A percentile compares a stretch with the other conserved stretches of the same genome.
Conservation (phyloP, 2,329 filamentous ascomycete genomes). For the Alternaria sp. region DNA sequence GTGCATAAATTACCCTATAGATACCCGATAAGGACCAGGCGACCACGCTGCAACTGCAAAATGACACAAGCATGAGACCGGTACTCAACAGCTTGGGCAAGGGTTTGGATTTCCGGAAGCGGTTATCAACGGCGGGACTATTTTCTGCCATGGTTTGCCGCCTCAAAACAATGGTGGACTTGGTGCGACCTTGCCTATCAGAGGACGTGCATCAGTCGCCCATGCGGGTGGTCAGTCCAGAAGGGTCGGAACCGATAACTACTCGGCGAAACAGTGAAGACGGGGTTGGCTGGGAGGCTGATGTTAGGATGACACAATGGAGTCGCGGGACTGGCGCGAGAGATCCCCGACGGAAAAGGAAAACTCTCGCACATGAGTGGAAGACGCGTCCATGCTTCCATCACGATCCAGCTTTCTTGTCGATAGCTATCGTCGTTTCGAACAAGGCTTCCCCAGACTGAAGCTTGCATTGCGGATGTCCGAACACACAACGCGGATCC, state of each 20-base stretch:
- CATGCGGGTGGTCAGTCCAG: conserved; percentile 33
- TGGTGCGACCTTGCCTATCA: conserved; percentile 31
- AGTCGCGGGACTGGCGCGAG: conserved; percentile 30
- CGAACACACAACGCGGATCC: conserved; percentile 24
- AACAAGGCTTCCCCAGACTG: conserved; percentile 10
- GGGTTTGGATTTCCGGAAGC: conserved; percentile 43
- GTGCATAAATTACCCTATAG: conserved; percentile 46
- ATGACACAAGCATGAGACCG: conserved; percentile 40
- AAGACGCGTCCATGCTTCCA: conserved; percentile 17
- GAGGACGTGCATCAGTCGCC: conserved; percentile 14
- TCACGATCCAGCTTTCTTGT: conserved; percentile 23
- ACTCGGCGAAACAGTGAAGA: conserved; percentile 23
- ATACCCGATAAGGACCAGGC: conserved; percentile 41
- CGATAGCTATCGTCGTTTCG: conserved; percentile 20
- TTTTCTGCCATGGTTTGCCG: conserved; percentile 39
- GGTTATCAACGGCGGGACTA: conserved; percentile 42
- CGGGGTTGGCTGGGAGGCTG: conserved; percentile 18
- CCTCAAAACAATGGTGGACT: conserved; percentile 18
- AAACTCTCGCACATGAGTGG: conserved; percentile 22
- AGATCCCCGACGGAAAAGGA: conserved; percentile 32
- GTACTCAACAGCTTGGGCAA: conserved; percentile 25
- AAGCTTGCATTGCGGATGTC: background rate
- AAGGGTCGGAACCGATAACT: conserved; percentile 25
- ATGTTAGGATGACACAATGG: conserved; percentile 18
- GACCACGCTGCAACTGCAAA: conserved; percentile 29